phyloP scores from a whole-genome alignment of 106 monocot genomes.

The Dendrobium officinale region DNA sequence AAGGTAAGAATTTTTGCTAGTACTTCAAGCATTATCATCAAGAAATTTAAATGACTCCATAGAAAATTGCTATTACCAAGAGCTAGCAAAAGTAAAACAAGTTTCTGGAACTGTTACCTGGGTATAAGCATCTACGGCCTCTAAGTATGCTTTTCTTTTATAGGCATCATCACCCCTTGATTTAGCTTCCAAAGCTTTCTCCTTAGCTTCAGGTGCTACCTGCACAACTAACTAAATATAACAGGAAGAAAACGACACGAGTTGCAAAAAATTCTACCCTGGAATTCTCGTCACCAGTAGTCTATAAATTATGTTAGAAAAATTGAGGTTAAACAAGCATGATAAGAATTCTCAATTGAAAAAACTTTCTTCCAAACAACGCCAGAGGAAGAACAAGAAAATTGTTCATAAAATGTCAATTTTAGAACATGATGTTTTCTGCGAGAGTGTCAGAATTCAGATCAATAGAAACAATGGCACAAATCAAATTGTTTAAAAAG shows the following conservation, averaged over 20 bases:
- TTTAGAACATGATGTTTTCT: neutral
- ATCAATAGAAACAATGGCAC: neutral
- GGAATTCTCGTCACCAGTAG: neutral
- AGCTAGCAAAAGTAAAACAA: neutral
- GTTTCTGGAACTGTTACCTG: slow-evolving; percentile 42
- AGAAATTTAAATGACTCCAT: neutral
- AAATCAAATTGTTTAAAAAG: slow-evolving; percentile 4
- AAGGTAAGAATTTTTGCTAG: neutral
- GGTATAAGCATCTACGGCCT: slow-evolving; percentile 87
- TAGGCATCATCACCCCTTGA: slow-evolving; percentile 84
- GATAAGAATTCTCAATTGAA: neutral
- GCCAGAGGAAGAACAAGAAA: neutral
- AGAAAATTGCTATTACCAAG: neutral
- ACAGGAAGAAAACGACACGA: neutral
- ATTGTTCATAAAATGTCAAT: neutral
- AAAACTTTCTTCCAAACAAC: neutral
- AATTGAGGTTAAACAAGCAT: neutral
- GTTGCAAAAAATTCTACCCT: neutral
- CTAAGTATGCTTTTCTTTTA: slow-evolving; percentile 57
- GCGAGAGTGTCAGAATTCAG: neutral
- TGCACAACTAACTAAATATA: slow-evolving; percentile 18
- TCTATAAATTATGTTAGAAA: neutral
- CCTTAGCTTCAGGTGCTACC: slow-evolving; percentile 69
- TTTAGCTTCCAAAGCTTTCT: slow-evolving; percentile 79
- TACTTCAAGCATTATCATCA: neutral